These are phyloP conservation scores for Begonia masoniana DNA, from an alignment of 306 rosid genomes.

Conservation along the genomic window DNA sequence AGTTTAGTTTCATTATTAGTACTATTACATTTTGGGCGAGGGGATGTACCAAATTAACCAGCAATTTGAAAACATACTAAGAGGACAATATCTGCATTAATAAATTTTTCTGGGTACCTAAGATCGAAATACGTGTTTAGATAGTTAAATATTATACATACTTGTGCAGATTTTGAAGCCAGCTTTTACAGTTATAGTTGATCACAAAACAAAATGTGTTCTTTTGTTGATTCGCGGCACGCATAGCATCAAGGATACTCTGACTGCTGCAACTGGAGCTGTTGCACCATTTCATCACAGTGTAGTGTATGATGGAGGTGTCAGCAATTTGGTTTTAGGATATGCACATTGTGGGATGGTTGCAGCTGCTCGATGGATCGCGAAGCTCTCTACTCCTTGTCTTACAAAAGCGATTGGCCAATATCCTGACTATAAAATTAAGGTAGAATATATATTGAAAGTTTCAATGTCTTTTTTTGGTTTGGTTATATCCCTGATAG, in stretches of 20 bases:
- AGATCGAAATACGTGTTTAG: too few species aligned
- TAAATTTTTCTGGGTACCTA: too few species aligned
- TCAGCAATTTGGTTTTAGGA: slow-evolving; percentile 75
- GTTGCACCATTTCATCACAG: slow-evolving; percentile 89
- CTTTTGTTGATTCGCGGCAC: slow-evolving; percentile 87
- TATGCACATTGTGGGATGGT: slow-evolving; percentile 98
- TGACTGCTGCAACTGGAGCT: slow-evolving; percentile 86
- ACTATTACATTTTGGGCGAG: neutral
- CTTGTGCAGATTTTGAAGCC: slow-evolving; percentile 86
- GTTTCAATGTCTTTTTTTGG: too few species aligned
- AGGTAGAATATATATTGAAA: slow-evolving; percentile 25
- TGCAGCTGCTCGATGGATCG: slow-evolving; percentile 97
- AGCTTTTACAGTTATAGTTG: slow-evolving; percentile 76
- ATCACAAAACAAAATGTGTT: slow-evolving; percentile 42
- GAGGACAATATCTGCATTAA: too few species aligned
- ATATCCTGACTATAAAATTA: slow-evolving; percentile 53
- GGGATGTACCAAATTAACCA: too few species aligned
- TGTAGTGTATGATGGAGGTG: slow-evolving; percentile 77
- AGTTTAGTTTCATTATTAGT: neutral
- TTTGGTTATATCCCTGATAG: too few species aligned
- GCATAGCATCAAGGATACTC: slow-evolving; percentile 90
- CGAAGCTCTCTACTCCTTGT: slow-evolving; percentile 72
- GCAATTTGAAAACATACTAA: too few species aligned
- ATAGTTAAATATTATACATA: neutral
- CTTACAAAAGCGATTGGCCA: slow-evolving; percentile 50